phyloP scores from a whole-genome alignment of 2,329 filamentous ascomycete genomes.

The Trichoderma lentiforme region DNA sequence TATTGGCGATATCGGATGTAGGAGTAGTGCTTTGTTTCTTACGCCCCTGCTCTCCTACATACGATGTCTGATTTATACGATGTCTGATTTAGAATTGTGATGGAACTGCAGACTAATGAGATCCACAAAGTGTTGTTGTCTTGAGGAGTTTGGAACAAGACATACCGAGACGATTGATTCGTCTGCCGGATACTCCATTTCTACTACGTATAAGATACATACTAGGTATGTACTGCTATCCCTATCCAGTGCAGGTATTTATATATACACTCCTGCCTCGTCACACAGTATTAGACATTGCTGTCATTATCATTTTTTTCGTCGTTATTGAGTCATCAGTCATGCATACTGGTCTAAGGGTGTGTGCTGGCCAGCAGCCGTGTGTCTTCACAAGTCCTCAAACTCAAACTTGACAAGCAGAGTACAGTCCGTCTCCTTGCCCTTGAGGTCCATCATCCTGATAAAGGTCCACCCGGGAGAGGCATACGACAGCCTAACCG shows the following conservation, averaged over 20 bases:
- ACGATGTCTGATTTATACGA: neutral
- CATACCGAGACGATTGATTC: neutral
- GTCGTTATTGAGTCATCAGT: neutral
- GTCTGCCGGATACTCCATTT: neutral
- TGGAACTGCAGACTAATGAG: neutral
- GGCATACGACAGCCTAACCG: slow-evolving; percentile 58
- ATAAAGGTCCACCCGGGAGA: slow-evolving; percentile 60
- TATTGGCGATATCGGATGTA: neutral
- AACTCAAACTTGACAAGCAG: slow-evolving; percentile 61
- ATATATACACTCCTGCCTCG: neutral
- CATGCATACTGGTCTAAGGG: neutral
- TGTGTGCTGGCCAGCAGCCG: neutral
- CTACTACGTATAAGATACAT: neutral
- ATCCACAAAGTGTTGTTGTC: neutral
- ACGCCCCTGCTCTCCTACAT: neutral
- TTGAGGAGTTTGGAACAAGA: neutral
- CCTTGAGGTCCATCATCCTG: slow-evolving; percentile 62
- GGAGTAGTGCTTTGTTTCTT: neutral
- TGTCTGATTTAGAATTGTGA: neutral
- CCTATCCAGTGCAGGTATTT: neutral
- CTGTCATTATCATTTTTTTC: neutral
- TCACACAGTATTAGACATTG: neutral
- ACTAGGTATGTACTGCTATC: neutral
- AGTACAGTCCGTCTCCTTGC: slow-evolving; percentile 60
- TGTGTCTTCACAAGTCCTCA: slow-evolving; percentile 33